Evolutionary conservation across 306 rosid genomes (phyloP).

Genomic region (Cucumis sativus): DNA sequence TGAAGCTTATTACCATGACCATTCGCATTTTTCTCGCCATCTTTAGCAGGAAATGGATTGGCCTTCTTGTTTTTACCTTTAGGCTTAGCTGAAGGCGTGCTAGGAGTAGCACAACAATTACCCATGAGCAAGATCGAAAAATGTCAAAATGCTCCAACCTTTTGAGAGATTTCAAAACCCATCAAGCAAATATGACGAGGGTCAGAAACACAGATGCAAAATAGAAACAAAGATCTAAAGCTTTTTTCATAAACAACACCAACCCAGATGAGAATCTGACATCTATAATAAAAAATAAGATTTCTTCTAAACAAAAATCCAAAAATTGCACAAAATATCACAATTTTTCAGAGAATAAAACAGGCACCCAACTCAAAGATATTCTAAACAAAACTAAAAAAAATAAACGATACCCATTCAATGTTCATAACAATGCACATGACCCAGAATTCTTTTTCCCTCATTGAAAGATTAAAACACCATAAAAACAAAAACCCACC

Average conservation of each 20-base stretch:
- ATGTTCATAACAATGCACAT: background rate
- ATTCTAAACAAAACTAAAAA: background rate
- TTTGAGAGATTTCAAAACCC: slow-evolving; percentile 10
- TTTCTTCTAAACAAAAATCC: background rate
- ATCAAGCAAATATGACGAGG: background rate
- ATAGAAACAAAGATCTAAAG: background rate
- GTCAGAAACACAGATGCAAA: background rate
- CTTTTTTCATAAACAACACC: background rate
- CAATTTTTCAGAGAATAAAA: background rate
- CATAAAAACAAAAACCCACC: slow-evolving; percentile 15
- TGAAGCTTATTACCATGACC: slow-evolving; percentile 23
- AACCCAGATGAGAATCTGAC: background rate
- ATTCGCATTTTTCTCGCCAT: slow-evolving; percentile 9
- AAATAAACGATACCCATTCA: background rate
- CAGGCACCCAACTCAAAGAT: background rate
- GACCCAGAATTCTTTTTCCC: background rate
- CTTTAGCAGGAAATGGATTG: slow-evolving; percentile 24
- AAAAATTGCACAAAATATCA: background rate
- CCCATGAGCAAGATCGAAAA: slow-evolving; percentile 27
- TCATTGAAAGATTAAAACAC: background rate
- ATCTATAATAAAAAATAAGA: background rate
- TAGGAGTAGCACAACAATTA: slow-evolving; percentile 37
- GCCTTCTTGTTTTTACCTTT: slow-evolving; percentile 21
- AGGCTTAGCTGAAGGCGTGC: slow-evolving; percentile 17
- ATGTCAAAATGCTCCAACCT: background rate